A percentile compares a stretch with the other conserved stretches of the same genome.
Conservation (phyloP, 163 green algal genomes). For the Volvox carteri region DNA sequence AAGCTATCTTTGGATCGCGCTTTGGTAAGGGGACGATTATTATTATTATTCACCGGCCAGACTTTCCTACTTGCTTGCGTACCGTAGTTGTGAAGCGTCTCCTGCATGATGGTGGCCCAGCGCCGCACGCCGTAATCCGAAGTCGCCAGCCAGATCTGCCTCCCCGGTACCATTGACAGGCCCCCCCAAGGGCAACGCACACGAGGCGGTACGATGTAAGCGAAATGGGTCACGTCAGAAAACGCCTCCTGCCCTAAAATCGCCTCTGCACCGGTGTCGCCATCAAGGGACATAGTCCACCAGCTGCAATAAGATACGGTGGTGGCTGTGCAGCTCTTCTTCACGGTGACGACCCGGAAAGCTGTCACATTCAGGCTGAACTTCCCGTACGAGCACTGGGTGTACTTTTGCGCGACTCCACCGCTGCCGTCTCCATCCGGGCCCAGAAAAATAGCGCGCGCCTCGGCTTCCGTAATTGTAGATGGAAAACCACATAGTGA, state of each 20-base stretch:
- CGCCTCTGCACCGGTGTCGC: neutral
- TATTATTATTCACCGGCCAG: too few relatives aligned
- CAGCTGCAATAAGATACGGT: neutral
- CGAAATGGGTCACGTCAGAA: neutral
- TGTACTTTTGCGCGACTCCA: neutral
- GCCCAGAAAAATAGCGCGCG: neutral
- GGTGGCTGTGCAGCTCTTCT: neutral
- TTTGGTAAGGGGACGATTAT: too few relatives aligned
- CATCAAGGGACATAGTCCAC: neutral
- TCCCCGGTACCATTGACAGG: constrained; percentile 26
- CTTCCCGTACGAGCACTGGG: constrained; percentile 1
- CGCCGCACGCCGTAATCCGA: neutral
- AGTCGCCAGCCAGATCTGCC: constrained; percentile 39
- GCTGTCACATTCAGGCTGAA: neutral
- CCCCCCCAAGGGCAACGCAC: neutral
- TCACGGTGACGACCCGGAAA: neutral
- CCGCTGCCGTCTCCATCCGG: neutral
- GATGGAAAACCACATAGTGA: neutral
- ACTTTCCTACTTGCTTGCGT: too few relatives aligned
- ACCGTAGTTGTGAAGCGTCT: constrained; percentile 21
- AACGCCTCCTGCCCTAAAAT: neutral
- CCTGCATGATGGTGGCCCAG: constrained; percentile 28
- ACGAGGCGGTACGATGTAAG: constrained; percentile 4
- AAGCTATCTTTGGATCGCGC: too few relatives aligned
- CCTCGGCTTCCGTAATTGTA: neutral